Evolutionary conservation across 2,329 filamentous ascomycete species (phyloP), one percentile per base, ranked within the genome.

Genomic region (Aspergillus fructus): DNA sequence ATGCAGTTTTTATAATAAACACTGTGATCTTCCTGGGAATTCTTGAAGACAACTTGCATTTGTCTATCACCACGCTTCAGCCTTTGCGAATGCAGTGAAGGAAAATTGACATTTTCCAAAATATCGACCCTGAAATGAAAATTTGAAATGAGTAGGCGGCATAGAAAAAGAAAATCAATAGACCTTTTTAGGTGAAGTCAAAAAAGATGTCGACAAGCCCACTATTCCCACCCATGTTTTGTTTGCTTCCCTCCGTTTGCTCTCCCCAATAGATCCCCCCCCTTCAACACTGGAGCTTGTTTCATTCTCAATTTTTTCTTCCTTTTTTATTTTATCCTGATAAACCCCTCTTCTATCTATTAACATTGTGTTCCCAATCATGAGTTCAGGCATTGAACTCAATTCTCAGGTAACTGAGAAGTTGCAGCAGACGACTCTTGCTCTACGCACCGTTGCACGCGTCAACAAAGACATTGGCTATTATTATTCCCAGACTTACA

Each of bases 391-490:
- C 5, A 43, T 48, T n/a, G 33, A 40, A n/a, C 6, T 41, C 23
- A 53, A 41, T 19, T 40, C 51, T 13, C 39, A 19, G 4, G 24
- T 53, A 9, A 3, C 33, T 30, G 43, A 41, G 24, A 48, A n/a
- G 21, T 33, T 53, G 19, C 37, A 33, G 41, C 21, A 39, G 8
- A 30, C 42, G 4, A 47, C 33, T 12, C 11, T 41, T 12, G 41
- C 23, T 19, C 12, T 30, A 40, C 21, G 41, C 12, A 39, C 59
- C 2, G 30, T 43, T 37, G 55, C 41, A 5, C 51, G 53, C 13
- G 62, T 66, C n/a, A 70, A 74, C 50, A 66, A 61, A 34, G 63
- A 66, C n/a, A 71, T 76, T 43, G 62, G 56, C 45, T 57, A 62
- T 11, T 74, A 73, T 55, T 67, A 72, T 30, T 47, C 59, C 1